phyloP scores from a whole-genome alignment of 495 filamentous ascomycete species.

The Tuber melanosporum region DNA sequence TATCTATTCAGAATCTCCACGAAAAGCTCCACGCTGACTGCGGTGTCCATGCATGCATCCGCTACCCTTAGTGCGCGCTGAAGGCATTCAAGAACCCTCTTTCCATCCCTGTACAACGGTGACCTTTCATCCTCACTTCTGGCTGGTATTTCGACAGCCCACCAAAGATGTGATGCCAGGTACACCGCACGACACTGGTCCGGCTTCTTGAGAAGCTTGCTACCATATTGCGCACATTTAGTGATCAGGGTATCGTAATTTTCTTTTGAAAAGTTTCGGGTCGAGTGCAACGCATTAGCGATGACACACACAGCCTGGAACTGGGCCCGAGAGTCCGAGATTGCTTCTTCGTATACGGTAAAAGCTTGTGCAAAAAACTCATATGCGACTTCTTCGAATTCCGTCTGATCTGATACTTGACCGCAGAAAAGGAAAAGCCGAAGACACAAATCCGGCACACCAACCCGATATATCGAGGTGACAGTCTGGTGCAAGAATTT shows the following conservation, averaged over 20 bases:
- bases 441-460: constrained; percentile 75
- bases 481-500: constrained; percentile 88
- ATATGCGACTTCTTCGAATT: constrained; percentile 91
- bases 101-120: constrained; percentile 84
- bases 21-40: constrained; percentile 92
- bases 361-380: constrained; percentile 99
- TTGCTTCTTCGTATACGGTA: constrained; percentile 92
- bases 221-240: constrained; percentile 92
- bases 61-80: constrained; percentile 93
- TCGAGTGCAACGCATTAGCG: constrained; percentile 77
- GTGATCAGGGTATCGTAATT: constrained; percentile 98
- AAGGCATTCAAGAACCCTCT: constrained; percentile 90
- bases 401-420: constrained; percentile 85
- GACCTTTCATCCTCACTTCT: constrained; percentile 72
- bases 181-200: constrained; percentile 97
- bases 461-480: constrained; percentile 83
- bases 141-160: constrained; percentile 81
- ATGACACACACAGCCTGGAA: constrained; percentile 97
- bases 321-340: constrained; percentile 89
- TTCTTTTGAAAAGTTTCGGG: constrained; percentile 82
- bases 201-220: constrained; percentile 94
- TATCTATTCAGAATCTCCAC: constrained; percentile 97
- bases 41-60: constrained; percentile 99
- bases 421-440: constrained; percentile 86
- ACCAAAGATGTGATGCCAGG: constrained; percentile 93